Conservation (phyloP, 331 rosid genomes). For the Rosa hybrid region DNA sequence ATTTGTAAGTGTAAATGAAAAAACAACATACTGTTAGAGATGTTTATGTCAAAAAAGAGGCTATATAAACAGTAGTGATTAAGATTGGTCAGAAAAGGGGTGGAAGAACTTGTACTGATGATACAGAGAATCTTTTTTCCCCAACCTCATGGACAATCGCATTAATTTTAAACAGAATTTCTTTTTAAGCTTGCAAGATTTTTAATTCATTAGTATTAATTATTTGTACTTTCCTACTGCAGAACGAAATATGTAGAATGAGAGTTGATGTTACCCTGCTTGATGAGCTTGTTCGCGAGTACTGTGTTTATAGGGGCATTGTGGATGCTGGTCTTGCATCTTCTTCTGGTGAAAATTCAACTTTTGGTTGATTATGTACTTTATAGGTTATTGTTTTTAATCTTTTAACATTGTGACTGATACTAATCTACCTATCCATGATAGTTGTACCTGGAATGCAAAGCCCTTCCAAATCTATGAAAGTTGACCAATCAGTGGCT, state of each 20-base stretch:
- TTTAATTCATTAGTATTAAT: conserved; percentile 4
- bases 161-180: background rate
- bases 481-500: conserved; percentile 52
- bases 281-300: conserved; percentile 95
- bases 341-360: conserved; percentile 33
- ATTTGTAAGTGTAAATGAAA: background rate
- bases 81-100: background rate
- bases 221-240: conserved; percentile 34
- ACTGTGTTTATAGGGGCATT: conserved; percentile 95
- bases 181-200: background rate
- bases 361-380: background rate
- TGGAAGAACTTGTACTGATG: background rate
- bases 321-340: conserved; percentile 65
- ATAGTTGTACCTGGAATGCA: conserved; percentile 47
- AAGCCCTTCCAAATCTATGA: conserved; percentile 47
- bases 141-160: background rate
- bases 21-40: background rate
- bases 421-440: conserved; percentile 23
- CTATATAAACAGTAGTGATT: background rate
- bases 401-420: conserved; percentile 23
- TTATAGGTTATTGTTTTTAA: background rate
- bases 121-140: background rate
- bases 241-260: conserved; percentile 94
- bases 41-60: background rate
- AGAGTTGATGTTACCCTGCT: conserved; percentile 78